phyloP scores from a whole-genome alignment of 257 asterid genomes.

The Solanum appendiculatum region DNA sequence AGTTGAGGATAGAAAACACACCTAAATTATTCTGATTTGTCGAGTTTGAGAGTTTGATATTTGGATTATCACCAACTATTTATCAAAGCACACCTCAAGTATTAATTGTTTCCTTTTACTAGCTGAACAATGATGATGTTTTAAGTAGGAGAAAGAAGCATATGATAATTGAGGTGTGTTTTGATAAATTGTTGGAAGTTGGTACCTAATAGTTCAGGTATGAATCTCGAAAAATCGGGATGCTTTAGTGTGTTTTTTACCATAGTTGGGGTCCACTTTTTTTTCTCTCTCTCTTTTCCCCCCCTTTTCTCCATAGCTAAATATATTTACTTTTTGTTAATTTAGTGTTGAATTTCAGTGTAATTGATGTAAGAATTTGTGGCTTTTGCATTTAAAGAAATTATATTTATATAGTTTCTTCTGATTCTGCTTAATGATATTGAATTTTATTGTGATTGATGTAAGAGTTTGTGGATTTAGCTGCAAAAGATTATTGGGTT shows the following conservation, averaged over 20 bases:
- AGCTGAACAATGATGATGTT: background rate
- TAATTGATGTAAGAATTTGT: background rate
- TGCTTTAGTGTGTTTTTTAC: background rate
- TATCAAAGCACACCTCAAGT: background rate
- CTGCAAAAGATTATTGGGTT: background rate
- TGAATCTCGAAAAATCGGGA: background rate
- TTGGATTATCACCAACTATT: background rate
- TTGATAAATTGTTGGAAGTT: background rate
- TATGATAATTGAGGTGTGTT: background rate
- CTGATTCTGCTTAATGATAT: background rate
- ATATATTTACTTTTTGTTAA: background rate
- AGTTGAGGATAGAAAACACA: background rate
- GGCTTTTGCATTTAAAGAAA: background rate
- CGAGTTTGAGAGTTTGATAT: background rate
- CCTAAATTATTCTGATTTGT: background rate
- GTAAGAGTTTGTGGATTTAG: background rate
- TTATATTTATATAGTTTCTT: background rate
- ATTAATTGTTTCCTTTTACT: background rate
- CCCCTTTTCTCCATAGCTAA: background rate
- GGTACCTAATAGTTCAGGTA: background rate
- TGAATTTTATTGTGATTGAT: background rate
- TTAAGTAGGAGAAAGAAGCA: background rate
- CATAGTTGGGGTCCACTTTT: too few relatives aligned
- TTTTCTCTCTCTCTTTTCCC: background rate
- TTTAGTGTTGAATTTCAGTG: background rate